phyloP scores from a whole-genome alignment of 1,284 basidiomycete genomes.

The Takashimella tepidaria region DNA sequence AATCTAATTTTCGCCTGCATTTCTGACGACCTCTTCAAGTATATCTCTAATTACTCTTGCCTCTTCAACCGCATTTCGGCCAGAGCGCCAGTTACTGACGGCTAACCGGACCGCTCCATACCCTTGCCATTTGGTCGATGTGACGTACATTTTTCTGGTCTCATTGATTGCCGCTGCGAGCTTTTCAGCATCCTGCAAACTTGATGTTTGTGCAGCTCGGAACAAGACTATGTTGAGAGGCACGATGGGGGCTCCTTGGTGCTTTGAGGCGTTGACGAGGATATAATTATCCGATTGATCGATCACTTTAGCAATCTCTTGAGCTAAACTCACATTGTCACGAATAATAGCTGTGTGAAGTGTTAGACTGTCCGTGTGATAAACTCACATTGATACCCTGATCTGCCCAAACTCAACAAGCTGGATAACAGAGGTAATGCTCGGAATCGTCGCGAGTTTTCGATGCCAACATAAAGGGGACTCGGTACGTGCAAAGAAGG shows the following conservation, averaged over 20 bases:
- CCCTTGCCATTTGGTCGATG: conserved; percentile 48
- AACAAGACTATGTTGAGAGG: conserved; percentile 53
- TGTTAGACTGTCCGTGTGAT: not conserved
- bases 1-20: not conserved
- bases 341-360: conserved; percentile 38
- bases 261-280: conserved; percentile 39
- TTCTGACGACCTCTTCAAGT: not conserved
- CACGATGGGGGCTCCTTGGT: conserved; percentile 21
- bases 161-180: conserved; percentile 48
- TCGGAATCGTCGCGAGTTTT: conserved; percentile 53
- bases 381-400: conserved; percentile 46
- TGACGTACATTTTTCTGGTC: conserved; percentile 48
- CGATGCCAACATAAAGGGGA: conserved; percentile 49
- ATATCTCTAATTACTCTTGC: conserved; percentile 22
- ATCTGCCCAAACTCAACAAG: conserved; percentile 47
- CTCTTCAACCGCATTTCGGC: conserved; percentile 15
- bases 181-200: conserved; percentile 16
- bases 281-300: conserved; percentile 33
- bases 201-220: conserved; percentile 28
- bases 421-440: conserved; percentile 52
- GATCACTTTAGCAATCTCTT: conserved; percentile 43
- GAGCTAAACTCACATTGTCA: conserved; percentile 50
- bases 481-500: conserved; percentile 32
- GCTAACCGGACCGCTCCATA: conserved; percentile 49
- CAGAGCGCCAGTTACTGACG: conserved; percentile 52